Evolutionary conservation across 163 green algal species (phyloP).

Genomic region (Coccomyxa subellipsoidea): DNA sequence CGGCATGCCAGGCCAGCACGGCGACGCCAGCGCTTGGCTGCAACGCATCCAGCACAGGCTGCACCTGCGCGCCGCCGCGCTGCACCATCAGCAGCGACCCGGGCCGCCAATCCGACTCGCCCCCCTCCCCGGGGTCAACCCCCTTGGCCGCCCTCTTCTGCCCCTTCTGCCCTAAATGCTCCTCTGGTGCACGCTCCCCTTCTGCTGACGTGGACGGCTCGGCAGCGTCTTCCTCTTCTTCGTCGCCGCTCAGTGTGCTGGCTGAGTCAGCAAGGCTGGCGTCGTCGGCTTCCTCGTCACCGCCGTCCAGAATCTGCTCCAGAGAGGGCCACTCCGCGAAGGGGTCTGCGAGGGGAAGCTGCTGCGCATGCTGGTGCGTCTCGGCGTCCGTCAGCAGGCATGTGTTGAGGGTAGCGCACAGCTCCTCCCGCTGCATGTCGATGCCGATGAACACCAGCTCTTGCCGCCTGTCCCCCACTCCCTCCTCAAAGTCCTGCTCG

Average conservation of each 20-base stretch:
- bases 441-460: conserved; percentile 82
- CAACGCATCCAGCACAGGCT: background rate
- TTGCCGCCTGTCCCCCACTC: conserved; percentile 42
- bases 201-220: background rate
- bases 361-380: background rate
- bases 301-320: background rate
- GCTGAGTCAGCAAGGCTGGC: background rate
- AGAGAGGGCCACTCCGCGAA: background rate
- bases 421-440: conserved; percentile 47
- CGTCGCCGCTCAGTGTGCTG: background rate
- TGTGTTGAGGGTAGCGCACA: conserved; percentile 49
- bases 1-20: background rate
- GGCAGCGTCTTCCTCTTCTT: background rate
- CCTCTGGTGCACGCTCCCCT: background rate
- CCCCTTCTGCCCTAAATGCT: background rate
- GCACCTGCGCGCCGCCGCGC: background rate
- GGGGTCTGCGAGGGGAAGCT: background rate
- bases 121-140: no score
- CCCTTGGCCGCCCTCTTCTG: background rate
- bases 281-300: background rate
- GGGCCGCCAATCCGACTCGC: background rate
- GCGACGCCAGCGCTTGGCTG: background rate
- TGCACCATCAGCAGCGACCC: background rate
- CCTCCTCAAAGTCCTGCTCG: conserved; percentile 24
- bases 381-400: conserved; percentile 20